A percentile compares a stretch with the other conserved stretches of the same genome.
These are phyloP conservation scores for Candida yuanshanica DNA, from an alignment of 805 yeast genomes.

Conservation along the genomic window DNA sequence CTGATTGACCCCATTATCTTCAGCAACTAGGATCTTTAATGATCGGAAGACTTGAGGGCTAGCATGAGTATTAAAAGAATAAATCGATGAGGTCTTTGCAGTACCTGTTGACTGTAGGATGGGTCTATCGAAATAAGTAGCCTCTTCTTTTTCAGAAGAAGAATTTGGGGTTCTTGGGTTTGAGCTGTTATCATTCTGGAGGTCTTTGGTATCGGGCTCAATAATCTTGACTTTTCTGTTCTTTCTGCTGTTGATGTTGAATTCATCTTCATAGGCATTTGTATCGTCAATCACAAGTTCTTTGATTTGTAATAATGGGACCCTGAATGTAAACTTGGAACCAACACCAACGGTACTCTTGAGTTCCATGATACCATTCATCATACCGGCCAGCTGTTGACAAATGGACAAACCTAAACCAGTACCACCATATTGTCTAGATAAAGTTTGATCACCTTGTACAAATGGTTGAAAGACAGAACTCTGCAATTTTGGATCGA, in stretches of 20 bases:
- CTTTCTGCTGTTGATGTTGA: conserved; percentile 47
- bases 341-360: conserved; percentile 78
- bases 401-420: conserved; percentile 91
- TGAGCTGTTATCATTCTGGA: not conserved
- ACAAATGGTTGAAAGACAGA: conserved; percentile 94
- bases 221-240: conserved; percentile 40
- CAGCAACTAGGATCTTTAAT: conserved; percentile 75
- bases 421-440: conserved; percentile 92
- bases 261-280: conserved; percentile 59
- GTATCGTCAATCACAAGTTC: conserved; percentile 28
- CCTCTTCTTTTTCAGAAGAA: not conserved
- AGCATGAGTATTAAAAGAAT: conserved; percentile 3
- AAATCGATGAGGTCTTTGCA: conserved; percentile 26
- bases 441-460: conserved; percentile 92
- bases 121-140: conserved; percentile 24
- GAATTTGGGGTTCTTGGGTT: not conserved
- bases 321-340: conserved; percentile 73
- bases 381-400: conserved; percentile 81
- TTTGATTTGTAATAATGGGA: conserved; percentile 60
- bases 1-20: conserved; percentile 90
- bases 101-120: conserved; percentile 35
- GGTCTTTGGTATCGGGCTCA: conserved; percentile 12
- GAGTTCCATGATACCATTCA: conserved; percentile 80
- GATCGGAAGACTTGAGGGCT: conserved; percentile 10
- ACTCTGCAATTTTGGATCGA: conserved; percentile 72